A percentile compares a stretch with the other conserved stretches of the same genome.
These are phyloP conservation scores for Neohortaea acidophila DNA, from an alignment of 495 filamentous ascomycete genomes.

Conservation along the genomic window DNA sequence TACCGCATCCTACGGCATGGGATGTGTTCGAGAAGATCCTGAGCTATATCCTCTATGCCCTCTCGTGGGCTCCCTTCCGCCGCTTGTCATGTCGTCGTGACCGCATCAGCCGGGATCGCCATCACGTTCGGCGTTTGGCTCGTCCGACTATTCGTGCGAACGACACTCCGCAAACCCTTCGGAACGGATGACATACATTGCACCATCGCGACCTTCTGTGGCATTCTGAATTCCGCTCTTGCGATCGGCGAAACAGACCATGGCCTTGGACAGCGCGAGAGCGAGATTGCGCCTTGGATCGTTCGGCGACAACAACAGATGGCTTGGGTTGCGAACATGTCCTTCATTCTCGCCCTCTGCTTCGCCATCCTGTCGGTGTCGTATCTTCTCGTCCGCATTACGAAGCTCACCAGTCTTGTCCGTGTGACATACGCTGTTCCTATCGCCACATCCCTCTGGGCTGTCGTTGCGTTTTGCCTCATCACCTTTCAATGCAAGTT, in stretches of 20 bases:
- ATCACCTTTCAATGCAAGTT: constrained; percentile 9
- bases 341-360: not conserved
- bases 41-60: too few species aligned
- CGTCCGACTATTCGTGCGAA: constrained; percentile 9
- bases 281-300: not conserved
- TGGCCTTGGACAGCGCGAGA: constrained; percentile 4
- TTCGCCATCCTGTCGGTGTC: constrained; percentile 9
- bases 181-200: constrained; percentile 10
- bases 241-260: constrained; percentile 1
- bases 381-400: constrained; percentile 6
- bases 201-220: constrained; percentile 6
- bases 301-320: not conserved
- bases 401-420: not conserved
- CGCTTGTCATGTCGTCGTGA: too few species aligned
- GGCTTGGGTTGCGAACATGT: constrained; percentile 1
- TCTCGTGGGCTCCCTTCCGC: too few species aligned
- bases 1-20: too few species aligned
- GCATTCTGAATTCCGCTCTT: constrained; percentile 1
- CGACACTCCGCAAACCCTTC: constrained; percentile 8
- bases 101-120: constrained; percentile 1
- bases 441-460: not conserved
- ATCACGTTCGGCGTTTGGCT: not conserved
- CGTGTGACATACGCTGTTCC: constrained; percentile 3
- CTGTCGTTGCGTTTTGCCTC: not conserved
- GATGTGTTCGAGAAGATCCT: too few species aligned